phyloP scores from a whole-genome alignment of 805 yeast species.

The Schizosaccharomyces cryophilus region DNA sequence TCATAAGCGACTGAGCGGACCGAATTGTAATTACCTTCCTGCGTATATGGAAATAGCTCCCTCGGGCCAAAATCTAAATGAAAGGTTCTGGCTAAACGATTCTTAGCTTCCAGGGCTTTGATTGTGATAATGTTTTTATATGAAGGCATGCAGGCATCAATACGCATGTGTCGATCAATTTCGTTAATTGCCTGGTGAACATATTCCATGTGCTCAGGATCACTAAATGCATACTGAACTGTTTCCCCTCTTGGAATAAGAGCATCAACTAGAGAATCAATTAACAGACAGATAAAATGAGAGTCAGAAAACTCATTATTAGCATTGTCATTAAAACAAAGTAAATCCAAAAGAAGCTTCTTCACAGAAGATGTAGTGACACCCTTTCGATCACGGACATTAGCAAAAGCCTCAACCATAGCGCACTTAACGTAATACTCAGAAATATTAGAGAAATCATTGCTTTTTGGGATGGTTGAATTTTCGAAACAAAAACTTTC shows the following conservation, averaged over 20 bases:
- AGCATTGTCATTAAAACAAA: slow-evolving; percentile 67
- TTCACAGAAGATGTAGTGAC: slow-evolving; percentile 35
- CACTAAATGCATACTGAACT: slow-evolving; percentile 3
- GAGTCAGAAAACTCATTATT: slow-evolving; percentile 22
- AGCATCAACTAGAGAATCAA: slow-evolving; percentile 14
- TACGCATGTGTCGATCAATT: slow-evolving; percentile 44
- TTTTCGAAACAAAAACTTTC: slow-evolving; percentile 46
- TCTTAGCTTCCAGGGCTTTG: slow-evolving; percentile 33
- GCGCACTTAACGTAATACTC: slow-evolving; percentile 44
- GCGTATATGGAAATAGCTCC: slow-evolving; percentile 31
- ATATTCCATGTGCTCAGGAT: slow-evolving; percentile 14
- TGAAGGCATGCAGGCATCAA: slow-evolving; percentile 75
- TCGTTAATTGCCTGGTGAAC: slow-evolving; percentile 32
- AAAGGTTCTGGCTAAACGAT: slow-evolving; percentile 32
- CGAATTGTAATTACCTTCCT: slow-evolving; percentile 22
- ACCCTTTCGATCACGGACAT: slow-evolving; percentile 32
- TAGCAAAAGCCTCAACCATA: slow-evolving; percentile 36
- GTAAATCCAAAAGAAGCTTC: slow-evolving; percentile 38
- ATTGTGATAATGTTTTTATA: slow-evolving; percentile 30
- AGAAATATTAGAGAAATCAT: slow-evolving; percentile 53
- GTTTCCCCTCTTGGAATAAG: slow-evolving; percentile 3
- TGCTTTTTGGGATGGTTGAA: slow-evolving; percentile 46
- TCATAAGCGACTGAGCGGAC: slow-evolving; percentile 45
- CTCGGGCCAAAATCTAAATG: slow-evolving; percentile 26
- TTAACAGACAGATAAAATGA: slow-evolving; percentile 18